Conservation (phyloP, 176 grass and related monocot genomes). For the Puccinellia tenuiflora region DNA sequence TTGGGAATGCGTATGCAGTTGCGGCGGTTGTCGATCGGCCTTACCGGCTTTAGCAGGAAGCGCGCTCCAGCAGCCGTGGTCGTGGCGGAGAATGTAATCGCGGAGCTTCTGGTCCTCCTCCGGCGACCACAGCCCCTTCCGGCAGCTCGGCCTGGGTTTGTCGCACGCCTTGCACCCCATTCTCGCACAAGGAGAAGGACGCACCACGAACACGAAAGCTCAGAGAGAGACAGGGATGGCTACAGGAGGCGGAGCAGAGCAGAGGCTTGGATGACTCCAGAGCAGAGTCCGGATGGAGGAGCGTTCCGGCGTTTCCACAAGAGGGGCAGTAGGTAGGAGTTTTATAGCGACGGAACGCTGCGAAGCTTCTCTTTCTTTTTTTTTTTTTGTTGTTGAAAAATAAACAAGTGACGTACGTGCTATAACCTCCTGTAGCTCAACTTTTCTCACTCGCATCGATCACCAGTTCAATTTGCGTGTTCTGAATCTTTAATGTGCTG, state of each 20-base stretch:
- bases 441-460: not conserved
- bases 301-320: slow-evolving; percentile 25
- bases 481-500: not conserved
- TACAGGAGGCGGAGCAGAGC: not conserved
- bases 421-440: too few relatives aligned
- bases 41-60: slow-evolving; percentile 61
- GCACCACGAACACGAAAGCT: not conserved
- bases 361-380: not conserved
- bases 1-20: not conserved
- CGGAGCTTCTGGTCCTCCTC: slow-evolving; percentile 70
- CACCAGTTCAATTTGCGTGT: not conserved
- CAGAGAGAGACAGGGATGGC: not conserved
- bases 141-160: slow-evolving; percentile 53
- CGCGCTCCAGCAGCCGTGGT: slow-evolving; percentile 70
- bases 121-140: slow-evolving; percentile 81
- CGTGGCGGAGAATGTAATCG: slow-evolving; percentile 52
- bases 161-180: slow-evolving; percentile 73
- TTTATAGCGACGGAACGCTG: slow-evolving; percentile 24
- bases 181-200: not conserved
- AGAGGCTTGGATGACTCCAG: slow-evolving; percentile 4
- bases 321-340: slow-evolving; percentile 29
- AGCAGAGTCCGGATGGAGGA: slow-evolving; percentile 18
- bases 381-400: not conserved
- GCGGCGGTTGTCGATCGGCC: not conserved
- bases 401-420: not conserved